Base-by-base conservation (phyloP, 805 yeast species). In the Candida rishiriensis region DNA sequence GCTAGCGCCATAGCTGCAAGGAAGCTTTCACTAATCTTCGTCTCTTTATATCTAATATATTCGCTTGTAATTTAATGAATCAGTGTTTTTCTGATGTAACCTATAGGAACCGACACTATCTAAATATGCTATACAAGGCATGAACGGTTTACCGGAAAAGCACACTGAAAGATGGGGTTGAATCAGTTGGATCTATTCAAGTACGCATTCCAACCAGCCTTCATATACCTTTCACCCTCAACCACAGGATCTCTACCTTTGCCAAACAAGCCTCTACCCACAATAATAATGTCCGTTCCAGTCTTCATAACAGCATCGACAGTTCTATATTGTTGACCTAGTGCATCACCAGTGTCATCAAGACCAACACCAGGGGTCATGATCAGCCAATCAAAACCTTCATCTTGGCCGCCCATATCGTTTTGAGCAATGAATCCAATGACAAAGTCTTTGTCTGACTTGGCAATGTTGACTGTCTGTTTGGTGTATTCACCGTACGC, bases 331-430 rank as follows among this genome's bases (percentile, higher is more conserved):
- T 93, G 98, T 66, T 93, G 99, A 18, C 99, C 99, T 49, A 93
- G 74, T 1, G 83, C 79, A 63, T 93, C 99, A 13, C 98, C 97
- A 64, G 85, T 93, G 61, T 91, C 98, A 61, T 91, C 99, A 41
- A 93, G 75, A 3, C 98, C 98, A 34, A 93, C 99, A 49, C 99
- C 99, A 0, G 99, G 99, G 1, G 99, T 91, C 93, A 93, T 83
- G 46, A 90, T 79, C 34, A 93, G 68, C 97, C 97, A 93, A 68
- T 93, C 99, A 57, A 85, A 90, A 1, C 91, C 93, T 56, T 83
- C 93, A 3, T 76, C 83, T 36, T 76, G 73, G 13, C 89, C 90
- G 28, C 89, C 89, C 87, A 90, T 86, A 46, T 83, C 82, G 59
- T 78, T 77, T 63, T 89, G 97, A 0, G 99, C 97, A 67, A 93